Conservation (phyloP, 768 basidiomycete species). For the Pleurotus ostreatus region DNA sequence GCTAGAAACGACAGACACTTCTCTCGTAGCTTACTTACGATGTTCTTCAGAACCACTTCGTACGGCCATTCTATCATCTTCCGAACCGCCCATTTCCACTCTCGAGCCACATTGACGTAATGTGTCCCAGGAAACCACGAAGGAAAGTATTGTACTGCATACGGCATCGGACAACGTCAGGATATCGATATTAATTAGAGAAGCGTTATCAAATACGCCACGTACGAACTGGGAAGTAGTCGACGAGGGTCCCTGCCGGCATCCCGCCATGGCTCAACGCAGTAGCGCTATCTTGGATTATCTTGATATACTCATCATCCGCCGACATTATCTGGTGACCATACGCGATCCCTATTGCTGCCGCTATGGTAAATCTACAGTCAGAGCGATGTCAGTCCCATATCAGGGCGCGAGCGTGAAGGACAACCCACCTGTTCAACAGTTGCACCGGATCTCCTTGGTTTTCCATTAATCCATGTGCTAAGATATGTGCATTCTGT, state of each 20-base stretch:
- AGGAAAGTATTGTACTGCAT: constrained; percentile 1
- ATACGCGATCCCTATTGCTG: constrained; percentile 10
- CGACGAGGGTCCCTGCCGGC: constrained; percentile 14
- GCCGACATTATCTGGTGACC: constrained; percentile 14
- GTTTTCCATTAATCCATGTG: background rate
- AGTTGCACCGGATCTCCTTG: background rate
- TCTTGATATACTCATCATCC: constrained; percentile 14
- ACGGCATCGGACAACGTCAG: background rate
- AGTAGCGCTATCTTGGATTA: constrained; percentile 6
- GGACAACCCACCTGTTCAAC: background rate
- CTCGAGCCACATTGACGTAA: background rate
- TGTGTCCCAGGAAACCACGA: constrained; percentile 8
- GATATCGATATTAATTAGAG: background rate
- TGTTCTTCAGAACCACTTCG: background rate
- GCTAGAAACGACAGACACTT: no score
- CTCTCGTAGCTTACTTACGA: background rate
- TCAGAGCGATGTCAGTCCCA: background rate
- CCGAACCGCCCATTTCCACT: background rate
- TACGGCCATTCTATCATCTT: background rate
- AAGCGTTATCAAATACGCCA: no score
- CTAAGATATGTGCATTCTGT: background rate
- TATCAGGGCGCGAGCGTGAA: no score
- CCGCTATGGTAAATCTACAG: constrained; percentile 13
- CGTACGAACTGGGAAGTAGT: constrained; percentile 13
- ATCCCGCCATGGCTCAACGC: constrained; percentile 9